phyloP scores from a whole-genome alignment of 176 grass and related monocot genomes.

The Melocanna baccifera region DNA sequence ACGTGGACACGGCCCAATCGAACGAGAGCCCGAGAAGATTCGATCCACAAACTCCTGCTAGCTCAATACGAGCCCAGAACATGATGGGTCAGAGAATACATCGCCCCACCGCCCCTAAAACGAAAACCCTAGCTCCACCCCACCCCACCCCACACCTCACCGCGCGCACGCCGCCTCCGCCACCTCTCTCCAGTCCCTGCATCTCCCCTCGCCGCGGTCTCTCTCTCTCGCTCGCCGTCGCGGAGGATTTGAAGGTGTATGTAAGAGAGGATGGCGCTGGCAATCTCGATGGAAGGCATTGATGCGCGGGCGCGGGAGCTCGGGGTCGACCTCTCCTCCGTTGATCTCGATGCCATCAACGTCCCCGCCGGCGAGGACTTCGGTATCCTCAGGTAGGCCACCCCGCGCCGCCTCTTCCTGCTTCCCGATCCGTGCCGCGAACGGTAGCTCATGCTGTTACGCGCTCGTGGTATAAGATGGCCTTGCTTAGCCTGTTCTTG shows the following conservation, averaged over 20 bases:
- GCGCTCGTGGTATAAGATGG: neutral
- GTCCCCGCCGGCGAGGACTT: conserved; percentile 74
- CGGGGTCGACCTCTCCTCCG: conserved; percentile 55
- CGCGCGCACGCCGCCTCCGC: neutral
- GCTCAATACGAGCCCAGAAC: neutral
- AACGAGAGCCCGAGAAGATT: neutral
- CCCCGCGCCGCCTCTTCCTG: neutral
- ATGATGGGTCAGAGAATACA: neutral
- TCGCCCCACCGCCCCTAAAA: neutral
- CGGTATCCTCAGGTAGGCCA: conserved; percentile 55
- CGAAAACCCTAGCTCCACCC: neutral
- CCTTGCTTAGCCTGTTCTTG: neutral
- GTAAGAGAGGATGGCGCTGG: conserved; percentile 52
- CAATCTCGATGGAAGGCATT: conserved; percentile 56
- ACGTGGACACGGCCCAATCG: neutral
- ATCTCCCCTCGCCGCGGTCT: neutral
- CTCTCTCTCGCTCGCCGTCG: neutral
- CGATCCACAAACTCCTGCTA: neutral
- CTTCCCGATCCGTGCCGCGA: neutral
- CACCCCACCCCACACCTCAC: neutral
- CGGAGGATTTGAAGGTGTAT: conserved; percentile 19
- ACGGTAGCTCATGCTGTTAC: neutral
- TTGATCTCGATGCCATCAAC: conserved; percentile 61
- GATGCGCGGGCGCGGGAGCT: conserved; percentile 43
- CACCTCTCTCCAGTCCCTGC: neutral